Base-by-base conservation (phyloP, 2,329 filamentous ascomycete species). In the Talaromyces atroroseus region DNA sequence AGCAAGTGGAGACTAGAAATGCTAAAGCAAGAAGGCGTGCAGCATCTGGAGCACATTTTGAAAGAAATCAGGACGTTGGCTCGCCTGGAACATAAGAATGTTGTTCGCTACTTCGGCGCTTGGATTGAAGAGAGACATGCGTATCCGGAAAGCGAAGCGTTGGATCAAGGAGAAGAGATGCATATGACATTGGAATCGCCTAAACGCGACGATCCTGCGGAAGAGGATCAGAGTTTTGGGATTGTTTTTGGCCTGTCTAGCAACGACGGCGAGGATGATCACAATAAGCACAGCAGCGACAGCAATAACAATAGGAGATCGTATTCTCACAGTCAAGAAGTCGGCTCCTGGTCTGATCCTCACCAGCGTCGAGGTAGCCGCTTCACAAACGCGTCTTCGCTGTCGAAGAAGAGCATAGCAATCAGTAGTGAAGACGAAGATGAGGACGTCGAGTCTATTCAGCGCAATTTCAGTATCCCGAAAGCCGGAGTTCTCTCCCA, bases 41-140 rank as follows among this genome's bases (percentile, higher is more conserved):
- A 76, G 52, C 81, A 82, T 58, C 68, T 85, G 44, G 81, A 84
- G 62, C 75, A 71, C 50, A 76, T 86, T 32, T 73, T 86, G 54
- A 77, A 78, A 56, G 84, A 87, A 67, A 79, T 87, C 8, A 76
- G 82, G 49, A 83, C 82, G 0, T 72, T 88, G 46, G 84, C 85
- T 48, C 75, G 76, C 24, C 72, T 87, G 16, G 81, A 87, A 47
- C 85, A 88, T 66, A 77, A 76, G 5, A 86, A 88, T 64, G 80
- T 88, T 55, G 85, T 88, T 36, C 78, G 84, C 23, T 88, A 88
- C 63, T 83, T 82, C 64, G 78, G 79, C 52, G 81, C 81, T 14
- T 88, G 85, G 85, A 74, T 86, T 14, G 85, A 88, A 62, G 71
- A 73, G 52, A 67, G 63, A 36, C 76, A 69, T 57, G 26, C 64